Conservation (phyloP, 257 asterid species). For the Fraxinus excelsior region DNA sequence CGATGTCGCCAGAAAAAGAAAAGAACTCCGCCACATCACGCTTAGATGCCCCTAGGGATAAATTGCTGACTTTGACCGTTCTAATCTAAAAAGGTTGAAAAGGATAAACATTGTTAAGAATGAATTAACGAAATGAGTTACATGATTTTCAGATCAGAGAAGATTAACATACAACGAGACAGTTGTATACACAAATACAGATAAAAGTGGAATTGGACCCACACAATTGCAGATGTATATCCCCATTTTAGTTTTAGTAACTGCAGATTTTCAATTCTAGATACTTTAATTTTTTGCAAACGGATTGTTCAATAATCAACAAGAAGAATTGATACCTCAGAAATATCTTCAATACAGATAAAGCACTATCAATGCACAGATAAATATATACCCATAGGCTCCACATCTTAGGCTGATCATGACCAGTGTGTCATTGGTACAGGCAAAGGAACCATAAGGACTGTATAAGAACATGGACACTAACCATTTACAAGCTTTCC, state of each 20-base stretch:
- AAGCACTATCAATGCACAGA: neutral
- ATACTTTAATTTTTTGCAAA: neutral
- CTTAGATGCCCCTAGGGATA: conserved; percentile 84
- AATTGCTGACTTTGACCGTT: conserved; percentile 86
- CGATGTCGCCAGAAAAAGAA: conserved; percentile 92
- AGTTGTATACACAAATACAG: neutral
- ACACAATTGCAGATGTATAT: neutral
- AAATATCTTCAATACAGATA: conserved; percentile 5
- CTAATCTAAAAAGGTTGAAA: conserved; percentile 45
- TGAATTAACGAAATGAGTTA: neutral
- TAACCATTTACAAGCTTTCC: neutral
- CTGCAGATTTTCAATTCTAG: neutral
- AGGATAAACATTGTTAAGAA: conserved; percentile 20
- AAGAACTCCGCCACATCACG: conserved; percentile 86
- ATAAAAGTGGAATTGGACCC: neutral
- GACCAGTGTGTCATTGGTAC: neutral
- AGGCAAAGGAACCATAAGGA: conserved; percentile 8
- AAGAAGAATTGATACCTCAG: neutral
- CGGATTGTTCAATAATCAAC: neutral
- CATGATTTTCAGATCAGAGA: neutral
- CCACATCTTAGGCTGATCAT: neutral
- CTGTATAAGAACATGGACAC: neutral
- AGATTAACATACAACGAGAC: neutral
- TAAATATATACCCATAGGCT: neutral
- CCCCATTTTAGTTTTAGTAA: neutral